A percentile compares a stretch with the other conserved stretches of the same genome.
These are phyloP conservation scores for Eleusine coracana DNA, from an alignment of 176 grass and related monocot species.

Conservation along the genomic window DNA sequence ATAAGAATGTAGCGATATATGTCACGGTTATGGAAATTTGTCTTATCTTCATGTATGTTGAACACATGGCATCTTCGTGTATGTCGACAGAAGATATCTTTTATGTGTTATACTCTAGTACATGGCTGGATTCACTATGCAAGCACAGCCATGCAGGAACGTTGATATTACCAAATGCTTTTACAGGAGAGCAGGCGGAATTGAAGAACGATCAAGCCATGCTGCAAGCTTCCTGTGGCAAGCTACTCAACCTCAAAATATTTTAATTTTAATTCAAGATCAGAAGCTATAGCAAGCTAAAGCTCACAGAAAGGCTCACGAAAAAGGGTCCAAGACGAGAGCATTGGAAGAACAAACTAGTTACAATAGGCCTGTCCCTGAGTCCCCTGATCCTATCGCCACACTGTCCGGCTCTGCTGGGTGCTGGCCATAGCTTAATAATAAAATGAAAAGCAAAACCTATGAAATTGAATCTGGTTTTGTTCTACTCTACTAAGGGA, in stretches of 20 bases:
- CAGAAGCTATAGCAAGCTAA: not conserved
- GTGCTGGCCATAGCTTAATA: not conserved
- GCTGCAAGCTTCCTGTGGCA: not conserved
- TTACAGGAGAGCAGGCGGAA: not conserved
- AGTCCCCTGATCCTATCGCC: not conserved
- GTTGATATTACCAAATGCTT: not conserved
- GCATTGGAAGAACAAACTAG: slow-evolving; percentile 45
- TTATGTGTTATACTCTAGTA: not conserved
- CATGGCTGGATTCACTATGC: not conserved
- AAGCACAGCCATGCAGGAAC: not conserved
- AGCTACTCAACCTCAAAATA: not conserved
- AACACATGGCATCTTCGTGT: not conserved
- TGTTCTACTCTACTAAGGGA: no score
- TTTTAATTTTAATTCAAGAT: not conserved
- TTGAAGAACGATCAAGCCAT: not conserved
- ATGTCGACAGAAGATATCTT: not conserved
- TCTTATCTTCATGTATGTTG: slow-evolving; percentile 7
- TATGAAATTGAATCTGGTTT: not conserved
- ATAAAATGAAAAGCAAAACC: not conserved
- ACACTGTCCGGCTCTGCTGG: not conserved
- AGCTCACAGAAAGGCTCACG: slow-evolving; percentile 6
- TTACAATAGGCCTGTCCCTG: slow-evolving; percentile 23
- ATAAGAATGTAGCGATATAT: not conserved
- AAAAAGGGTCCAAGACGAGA: slow-evolving; percentile 15
- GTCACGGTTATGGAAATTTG: not conserved